Evolutionary conservation across 352 stramenopile species (phyloP), one percentile per base, ranked within the genome.

Genomic region (Halophytophthora batemanensis): DNA sequence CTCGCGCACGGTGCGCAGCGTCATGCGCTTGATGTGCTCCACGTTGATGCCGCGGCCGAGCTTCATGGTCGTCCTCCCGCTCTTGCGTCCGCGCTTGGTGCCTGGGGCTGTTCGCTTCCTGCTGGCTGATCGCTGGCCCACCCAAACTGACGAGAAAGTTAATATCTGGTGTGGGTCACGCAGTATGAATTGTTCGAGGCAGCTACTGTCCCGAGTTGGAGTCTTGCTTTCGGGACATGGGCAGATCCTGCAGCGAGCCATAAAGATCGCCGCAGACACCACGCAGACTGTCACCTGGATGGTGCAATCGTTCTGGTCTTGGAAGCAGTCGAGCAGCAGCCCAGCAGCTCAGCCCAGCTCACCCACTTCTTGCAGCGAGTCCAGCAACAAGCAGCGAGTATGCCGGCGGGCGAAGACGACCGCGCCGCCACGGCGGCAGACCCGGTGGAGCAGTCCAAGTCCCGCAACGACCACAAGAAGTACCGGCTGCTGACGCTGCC

Each of bases 11-110:
- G 83, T 91, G 59, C 84, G 84, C 74, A 90, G 73, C 64, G 84
- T 95, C 84, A 95, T 95, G 69, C 83, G 83, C 78, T 93, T 93
- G 68, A 95, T 90, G 61, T 95, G 84, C 69, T 92, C 84, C 61
- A 86, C 72, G 50, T 82, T 87, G 49, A 93, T 74, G 50, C 73
- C 77, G 59, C 82, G 83, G 38, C 74, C 61, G 49, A 93, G 76
- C 77, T 90, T 93, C 82, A 93, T 92, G 51, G 44, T 75, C 18
- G 23, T 38, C 29, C 25, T 57, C 42, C 25, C 38, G 6, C 21
- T 43, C 31, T 57, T 28, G 28, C 17, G 25, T 64, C 46, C 56
- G 50, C 64, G 60, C 21, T 50, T 38, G 34, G 6, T 52, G 50
- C 25, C 29, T 42, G 18, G 18, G 25, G 19, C n/a, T n/a, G n/a